Base-by-base conservation (phyloP, 2,329 filamentous ascomycete species). In the Aspergillus cejpii region DNA sequence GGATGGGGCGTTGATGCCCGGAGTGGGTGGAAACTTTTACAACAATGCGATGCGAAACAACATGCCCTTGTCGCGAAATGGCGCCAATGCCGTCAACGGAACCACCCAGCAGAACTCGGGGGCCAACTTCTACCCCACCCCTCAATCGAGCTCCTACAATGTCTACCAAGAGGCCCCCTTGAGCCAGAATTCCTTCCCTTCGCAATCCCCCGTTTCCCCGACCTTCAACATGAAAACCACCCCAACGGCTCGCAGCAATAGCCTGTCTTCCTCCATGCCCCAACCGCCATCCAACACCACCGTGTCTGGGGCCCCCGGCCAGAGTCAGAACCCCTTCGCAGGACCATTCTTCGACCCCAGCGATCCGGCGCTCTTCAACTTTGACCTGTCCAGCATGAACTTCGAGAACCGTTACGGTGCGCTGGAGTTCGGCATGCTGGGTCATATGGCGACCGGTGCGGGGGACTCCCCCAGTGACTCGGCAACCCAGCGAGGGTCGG, bases 381-480 rank as follows among this genome's bases (percentile, higher is more conserved):
- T 97, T 65, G 90, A 97, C 64, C 80, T 96, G 8, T 89, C 94
- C 44, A 89, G 88, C 47, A 78, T 96, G 63, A 92, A 92, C 64
- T 98, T 97, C 65, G 90, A 89, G 44, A 97, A 92, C 62, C 88
- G 94, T 53, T 98, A 97, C 62, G 91, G 90, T 48, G 91, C 90
- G 14, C 77, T 95, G 65, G 92, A 97, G 66, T 96, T 97, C 64
- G 86, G 89, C 43, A 96, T 97, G 79, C 79, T 98, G 0, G 89
- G 88, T 21, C 91, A 97, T 64, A 94, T 98, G 86, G 88, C 87
- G 48, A 88, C 86, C n/a, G 86, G 86, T 11, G 85, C 87, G 11
- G 85, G 82, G n/a, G 87, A 92, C 56, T 86, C 84, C 5, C 80
- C 84, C 4, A 80, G 81, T 43, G 87, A 92, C 44, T 69, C 65